phyloP scores from a whole-genome alignment of 2,329 filamentous ascomycete genomes.

The Cercospora zeae-maydis region DNA sequence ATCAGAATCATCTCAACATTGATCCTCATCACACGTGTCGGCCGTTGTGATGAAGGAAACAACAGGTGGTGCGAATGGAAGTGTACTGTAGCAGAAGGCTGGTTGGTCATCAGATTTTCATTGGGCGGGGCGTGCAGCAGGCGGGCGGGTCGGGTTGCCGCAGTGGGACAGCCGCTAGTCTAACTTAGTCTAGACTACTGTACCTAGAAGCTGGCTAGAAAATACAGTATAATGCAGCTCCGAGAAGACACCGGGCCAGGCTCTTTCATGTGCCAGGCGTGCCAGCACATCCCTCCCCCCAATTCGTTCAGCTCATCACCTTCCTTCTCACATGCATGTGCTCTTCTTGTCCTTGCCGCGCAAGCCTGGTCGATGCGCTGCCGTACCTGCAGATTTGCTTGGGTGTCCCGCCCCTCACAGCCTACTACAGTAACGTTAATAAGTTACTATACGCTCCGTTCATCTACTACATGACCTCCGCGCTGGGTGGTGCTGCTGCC shows the following conservation, averaged over 20 bases:
- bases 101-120: background rate
- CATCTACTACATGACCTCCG: too few relatives aligned
- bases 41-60: too few relatives aligned
- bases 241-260: constrained; percentile 1
- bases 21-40: too few relatives aligned
- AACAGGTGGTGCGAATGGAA: too few relatives aligned
- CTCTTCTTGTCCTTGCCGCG: background rate
- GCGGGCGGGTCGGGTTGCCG: background rate
- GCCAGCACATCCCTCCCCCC: background rate
- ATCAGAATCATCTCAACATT: too few relatives aligned
- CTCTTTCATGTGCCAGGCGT: constrained; percentile 1
- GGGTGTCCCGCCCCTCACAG: background rate
- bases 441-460: too few relatives aligned
- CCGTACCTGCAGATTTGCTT: constrained; percentile 1
- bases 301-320: background rate
- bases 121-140: background rate
- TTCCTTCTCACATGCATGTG: constrained; percentile 7
- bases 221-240: background rate
- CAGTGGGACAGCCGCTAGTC: constrained; percentile 1
- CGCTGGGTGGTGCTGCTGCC: background rate
- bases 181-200: too few relatives aligned
- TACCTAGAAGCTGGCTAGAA: constrained; percentile 5
- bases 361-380: constrained; percentile 4
- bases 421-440: too few relatives aligned
- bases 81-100: too few relatives aligned